Conservation (phyloP, 83 land plant genomes). For the Diphasiastrum complanatum region DNA sequence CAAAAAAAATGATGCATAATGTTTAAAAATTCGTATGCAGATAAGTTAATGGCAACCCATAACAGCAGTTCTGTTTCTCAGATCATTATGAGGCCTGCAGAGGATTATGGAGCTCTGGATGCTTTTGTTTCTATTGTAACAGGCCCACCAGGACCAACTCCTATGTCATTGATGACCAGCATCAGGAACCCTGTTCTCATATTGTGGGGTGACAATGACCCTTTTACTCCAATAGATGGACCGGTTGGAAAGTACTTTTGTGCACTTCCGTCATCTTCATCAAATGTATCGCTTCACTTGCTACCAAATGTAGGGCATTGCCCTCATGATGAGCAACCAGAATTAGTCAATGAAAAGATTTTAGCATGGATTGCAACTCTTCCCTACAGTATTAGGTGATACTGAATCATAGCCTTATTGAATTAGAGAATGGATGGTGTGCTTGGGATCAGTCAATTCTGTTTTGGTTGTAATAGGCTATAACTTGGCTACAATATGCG, state of each 20-base stretch:
- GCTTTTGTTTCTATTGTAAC: slow-evolving; percentile 85
- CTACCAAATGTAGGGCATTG: slow-evolving; percentile 85
- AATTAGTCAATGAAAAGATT: slow-evolving; percentile 70
- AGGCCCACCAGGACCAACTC: slow-evolving; percentile 94
- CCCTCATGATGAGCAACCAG: slow-evolving; percentile 92
- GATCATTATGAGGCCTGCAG: slow-evolving; percentile 69
- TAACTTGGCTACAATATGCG: too few relatives aligned
- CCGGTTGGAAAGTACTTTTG: slow-evolving; percentile 86
- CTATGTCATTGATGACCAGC: slow-evolving; percentile 52
- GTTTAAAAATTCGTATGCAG: too few relatives aligned
- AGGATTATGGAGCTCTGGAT: slow-evolving; percentile 78
- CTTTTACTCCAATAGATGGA: slow-evolving; percentile 87
- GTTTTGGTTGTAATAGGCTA: too few relatives aligned
- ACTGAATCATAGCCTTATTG: too few relatives aligned
- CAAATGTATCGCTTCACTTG: slow-evolving; percentile 42
- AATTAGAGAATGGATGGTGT: too few relatives aligned
- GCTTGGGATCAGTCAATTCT: too few relatives aligned
- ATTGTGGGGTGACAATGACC: slow-evolving; percentile 88
- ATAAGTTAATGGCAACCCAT: too few relatives aligned
- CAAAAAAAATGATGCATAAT: too few relatives aligned
- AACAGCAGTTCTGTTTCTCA: slow-evolving; percentile 33
- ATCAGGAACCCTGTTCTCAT: slow-evolving; percentile 57
- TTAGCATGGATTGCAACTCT: slow-evolving; percentile 75
- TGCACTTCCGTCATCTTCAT: slow-evolving; percentile 39
- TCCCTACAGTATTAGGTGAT: too few relatives aligned